Base-by-base conservation (phyloP, 805 yeast species). In the Myxozyma sirexii region DNA sequence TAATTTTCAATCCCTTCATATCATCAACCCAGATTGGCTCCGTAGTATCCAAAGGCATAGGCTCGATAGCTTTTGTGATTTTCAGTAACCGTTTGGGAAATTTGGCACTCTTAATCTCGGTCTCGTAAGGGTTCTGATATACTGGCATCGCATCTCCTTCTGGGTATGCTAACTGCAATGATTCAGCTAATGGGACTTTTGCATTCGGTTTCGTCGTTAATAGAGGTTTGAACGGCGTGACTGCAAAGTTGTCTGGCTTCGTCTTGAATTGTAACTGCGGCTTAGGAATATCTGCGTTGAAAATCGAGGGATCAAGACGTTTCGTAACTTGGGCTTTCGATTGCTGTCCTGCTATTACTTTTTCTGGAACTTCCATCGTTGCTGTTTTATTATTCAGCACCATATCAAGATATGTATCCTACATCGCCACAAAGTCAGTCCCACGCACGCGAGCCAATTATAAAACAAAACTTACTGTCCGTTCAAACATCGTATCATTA, bases 201-300 rank as follows among this genome's bases (percentile, higher is more conserved):
- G 90, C 82, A 71, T 88, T 80, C 0, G 97, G 98, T 71, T 94
- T 94, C 1, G 76, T 65, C 1, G 79, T 77, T 26, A 94, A 73
- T 55, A 83, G 76, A 0, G 99, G 98, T 67, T 76, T 82, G 76
- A 93, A 94, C 0, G 97, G 97, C 17, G 73, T 76, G 0, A 76
- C 67, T 69, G 85, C 90, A 3, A 84, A 75, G 70, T 90, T 90
- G 70, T 91, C 90, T 6, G 90, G 77, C 0, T 82, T 77, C 0
- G 69, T 74, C 15, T 75, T 70, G 72, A 93, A 93, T 6, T 73
- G 66, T 2, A 77, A 57, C 70, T 91, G 97, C 1, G 97, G 97
- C 68, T 90, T 90, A 3, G 70, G 73, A 21, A 83, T 72, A 23
- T 64, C 64, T 13, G 73, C 69, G 43, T 68, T 63, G 7, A 48